These are phyloP conservation scores for Xylaria castorea DNA, from an alignment of 495 filamentous ascomycete genomes.

Conservation along the genomic window DNA sequence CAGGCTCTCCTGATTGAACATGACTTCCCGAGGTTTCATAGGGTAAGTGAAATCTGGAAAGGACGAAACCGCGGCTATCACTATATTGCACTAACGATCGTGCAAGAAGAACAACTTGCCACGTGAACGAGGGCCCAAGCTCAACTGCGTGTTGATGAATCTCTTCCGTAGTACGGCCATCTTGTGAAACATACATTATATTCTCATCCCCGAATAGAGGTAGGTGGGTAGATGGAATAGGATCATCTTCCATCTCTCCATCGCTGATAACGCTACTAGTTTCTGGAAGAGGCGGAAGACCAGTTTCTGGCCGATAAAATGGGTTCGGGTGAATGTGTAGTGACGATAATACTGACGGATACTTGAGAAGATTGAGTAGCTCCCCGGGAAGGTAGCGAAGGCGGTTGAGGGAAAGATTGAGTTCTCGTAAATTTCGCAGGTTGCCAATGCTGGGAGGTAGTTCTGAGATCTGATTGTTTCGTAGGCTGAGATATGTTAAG, in stretches of 20 bases:
- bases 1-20: not conserved
- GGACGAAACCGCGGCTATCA: slow-evolving; percentile 38
- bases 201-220: not conserved
- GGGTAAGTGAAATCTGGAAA: slow-evolving; percentile 38
- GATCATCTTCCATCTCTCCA: not conserved
- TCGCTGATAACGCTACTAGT: slow-evolving; percentile 7
- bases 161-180: not conserved
- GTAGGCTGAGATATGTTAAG: slow-evolving; percentile 73
- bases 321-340: slow-evolving; percentile 57
- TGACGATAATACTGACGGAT: slow-evolving; percentile 42
- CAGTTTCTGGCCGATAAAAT: slow-evolving; percentile 45
- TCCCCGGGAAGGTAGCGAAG: slow-evolving; percentile 75
- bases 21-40: slow-evolving; percentile 2
- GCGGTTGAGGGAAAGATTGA: slow-evolving; percentile 76
- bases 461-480: slow-evolving; percentile 69
- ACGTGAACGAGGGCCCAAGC: not conserved
- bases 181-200: not conserved
- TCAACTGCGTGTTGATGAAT: not conserved
- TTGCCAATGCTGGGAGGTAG: slow-evolving; percentile 71
- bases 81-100: slow-evolving; percentile 43
- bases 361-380: slow-evolving; percentile 64
- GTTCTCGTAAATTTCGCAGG: slow-evolving; percentile 65
- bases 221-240: not conserved
- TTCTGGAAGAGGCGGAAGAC: slow-evolving; percentile 8
- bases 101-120: slow-evolving; percentile 28